Percentiles rank a stretch among this genome's conserved stretches.
phyloP scores from a whole-genome alignment of 768 basidiomycete genomes.

The Lenzites betulinus region DNA sequence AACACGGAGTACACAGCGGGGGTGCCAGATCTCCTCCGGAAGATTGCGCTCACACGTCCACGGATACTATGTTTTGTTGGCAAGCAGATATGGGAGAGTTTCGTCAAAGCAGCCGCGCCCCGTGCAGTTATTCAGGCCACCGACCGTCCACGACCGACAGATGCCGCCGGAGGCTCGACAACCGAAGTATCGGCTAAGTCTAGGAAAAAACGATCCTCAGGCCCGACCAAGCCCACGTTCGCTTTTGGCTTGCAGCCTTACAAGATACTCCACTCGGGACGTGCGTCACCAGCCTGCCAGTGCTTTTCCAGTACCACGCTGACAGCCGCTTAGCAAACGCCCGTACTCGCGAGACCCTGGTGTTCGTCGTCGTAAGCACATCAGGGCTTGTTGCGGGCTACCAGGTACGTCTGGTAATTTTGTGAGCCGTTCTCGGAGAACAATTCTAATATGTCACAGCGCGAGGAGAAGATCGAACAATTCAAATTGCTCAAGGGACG shows the following conservation, averaged over 20 bases:
- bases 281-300: not conserved
- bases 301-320: not conserved
- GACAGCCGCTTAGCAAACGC: not conserved
- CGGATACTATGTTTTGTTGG: constrained; percentile 80
- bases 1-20: constrained; percentile 49
- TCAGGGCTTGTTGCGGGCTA: constrained; percentile 74
- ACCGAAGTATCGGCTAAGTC: not conserved
- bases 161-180: not conserved
- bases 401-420: constrained; percentile 49
- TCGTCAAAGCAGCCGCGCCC: constrained; percentile 34
- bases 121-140: not conserved
- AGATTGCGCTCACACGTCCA: constrained; percentile 59
- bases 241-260: constrained; percentile 49
- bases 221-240: constrained; percentile 18
- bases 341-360: constrained; percentile 53
- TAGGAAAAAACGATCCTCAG: constrained; percentile 5
- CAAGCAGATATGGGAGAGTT: constrained; percentile 57
- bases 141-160: not conserved
- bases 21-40: constrained; percentile 60
- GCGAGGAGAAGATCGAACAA: constrained; percentile 45
- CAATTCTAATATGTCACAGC: constrained; percentile 31
- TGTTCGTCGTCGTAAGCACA: constrained; percentile 77
- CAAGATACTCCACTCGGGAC: constrained; percentile 45
- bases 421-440: not conserved
- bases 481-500: constrained; percentile 40